A percentile compares a stretch with the other conserved stretches of the same genome.
Evolutionary conservation across 805 yeast species (phyloP).

Genomic region (Saccharomycopsis olivae): DNA sequence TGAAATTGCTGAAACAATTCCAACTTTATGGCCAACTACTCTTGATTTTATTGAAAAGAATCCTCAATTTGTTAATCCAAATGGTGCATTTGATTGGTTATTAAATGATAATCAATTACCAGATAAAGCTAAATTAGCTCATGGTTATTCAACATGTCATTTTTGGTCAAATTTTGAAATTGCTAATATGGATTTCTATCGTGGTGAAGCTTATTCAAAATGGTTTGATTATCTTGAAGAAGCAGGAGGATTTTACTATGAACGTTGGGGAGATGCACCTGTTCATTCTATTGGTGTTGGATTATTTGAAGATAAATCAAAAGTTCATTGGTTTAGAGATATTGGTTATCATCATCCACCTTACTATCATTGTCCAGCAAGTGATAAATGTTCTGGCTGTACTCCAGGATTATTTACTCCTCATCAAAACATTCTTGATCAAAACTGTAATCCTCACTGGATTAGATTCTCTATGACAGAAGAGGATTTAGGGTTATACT

Average conservation of each 20-base stretch:
- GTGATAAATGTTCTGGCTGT: conserved; percentile 43
- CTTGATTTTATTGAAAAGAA: conserved; percentile 37
- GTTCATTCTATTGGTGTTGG: conserved; percentile 70
- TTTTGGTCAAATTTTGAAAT: conserved; percentile 90
- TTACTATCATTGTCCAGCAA: conserved; percentile 64
- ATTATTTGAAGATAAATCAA: conserved; percentile 55
- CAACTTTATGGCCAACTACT: conserved; percentile 52
- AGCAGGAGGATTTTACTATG: conserved; percentile 81
- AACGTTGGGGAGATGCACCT: conserved; percentile 93
- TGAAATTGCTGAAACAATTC: conserved; percentile 47
- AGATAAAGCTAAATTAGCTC: conserved; percentile 31
- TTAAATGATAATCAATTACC: conserved; percentile 44
- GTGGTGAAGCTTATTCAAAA: conserved; percentile 53
- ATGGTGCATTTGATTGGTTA: conserved; percentile 45
- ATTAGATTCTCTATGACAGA: conserved; percentile 34
- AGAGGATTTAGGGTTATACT: conserved; percentile 19
- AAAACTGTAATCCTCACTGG: conserved; percentile 73
- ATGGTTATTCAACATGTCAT: conserved; percentile 56
- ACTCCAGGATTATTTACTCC: conserved; percentile 43
- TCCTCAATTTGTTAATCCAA: conserved; percentile 42
- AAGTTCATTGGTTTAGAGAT: conserved; percentile 81
- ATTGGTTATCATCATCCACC: conserved; percentile 73
- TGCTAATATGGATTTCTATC: conserved; percentile 70
- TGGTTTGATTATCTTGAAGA: conserved; percentile 58
- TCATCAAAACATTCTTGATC: conserved; percentile 41